Conservation (phyloP, 148 eudicot species). For the Spergularia marina region DNA sequence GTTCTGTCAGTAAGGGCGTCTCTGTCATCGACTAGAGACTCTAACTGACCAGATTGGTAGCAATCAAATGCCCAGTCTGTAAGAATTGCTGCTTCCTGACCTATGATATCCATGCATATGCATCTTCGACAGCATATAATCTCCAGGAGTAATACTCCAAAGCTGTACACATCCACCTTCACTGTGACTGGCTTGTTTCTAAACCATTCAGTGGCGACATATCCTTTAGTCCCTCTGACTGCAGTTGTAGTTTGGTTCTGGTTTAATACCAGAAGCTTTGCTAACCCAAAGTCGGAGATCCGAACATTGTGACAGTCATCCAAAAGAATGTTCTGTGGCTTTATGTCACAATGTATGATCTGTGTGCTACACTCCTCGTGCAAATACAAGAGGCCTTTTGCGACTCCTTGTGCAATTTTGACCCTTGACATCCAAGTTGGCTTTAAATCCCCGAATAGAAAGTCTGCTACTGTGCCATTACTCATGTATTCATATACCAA, state of each 20-base stretch:
- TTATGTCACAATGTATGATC: constrained; percentile 70
- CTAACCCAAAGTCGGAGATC: constrained; percentile 61
- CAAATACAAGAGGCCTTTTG: constrained; percentile 43
- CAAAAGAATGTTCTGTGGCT: constrained; percentile 63
- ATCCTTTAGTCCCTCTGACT: constrained; percentile 70
- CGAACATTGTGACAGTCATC: constrained; percentile 44
- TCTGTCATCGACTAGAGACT: constrained; percentile 16
- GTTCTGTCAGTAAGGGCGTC: constrained; percentile 17
- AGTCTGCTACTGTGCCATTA: constrained; percentile 43
- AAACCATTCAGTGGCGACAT: constrained; percentile 84
- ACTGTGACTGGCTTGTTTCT: constrained; percentile 45
- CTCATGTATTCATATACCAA: constrained; percentile 49
- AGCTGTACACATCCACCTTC: constrained; percentile 60
- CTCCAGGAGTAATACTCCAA: constrained; percentile 49
- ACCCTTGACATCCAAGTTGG: constrained; percentile 42
- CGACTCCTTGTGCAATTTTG: constrained; percentile 31
- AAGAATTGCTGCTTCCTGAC: constrained; percentile 24
- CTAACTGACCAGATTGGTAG: constrained; percentile 22
- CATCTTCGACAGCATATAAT: constrained; percentile 37
- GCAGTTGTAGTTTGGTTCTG: constrained; percentile 49
- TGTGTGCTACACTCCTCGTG: constrained; percentile 59
- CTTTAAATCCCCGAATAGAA: constrained; percentile 31
- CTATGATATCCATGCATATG: constrained; percentile 13
- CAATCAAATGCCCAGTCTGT: constrained; percentile 50
- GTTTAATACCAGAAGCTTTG: constrained; percentile 48